These are phyloP conservation scores for Actinomortierella wolfii DNA, from an alignment of 371 early-diverging fungal species.

Conservation along the genomic window DNA sequence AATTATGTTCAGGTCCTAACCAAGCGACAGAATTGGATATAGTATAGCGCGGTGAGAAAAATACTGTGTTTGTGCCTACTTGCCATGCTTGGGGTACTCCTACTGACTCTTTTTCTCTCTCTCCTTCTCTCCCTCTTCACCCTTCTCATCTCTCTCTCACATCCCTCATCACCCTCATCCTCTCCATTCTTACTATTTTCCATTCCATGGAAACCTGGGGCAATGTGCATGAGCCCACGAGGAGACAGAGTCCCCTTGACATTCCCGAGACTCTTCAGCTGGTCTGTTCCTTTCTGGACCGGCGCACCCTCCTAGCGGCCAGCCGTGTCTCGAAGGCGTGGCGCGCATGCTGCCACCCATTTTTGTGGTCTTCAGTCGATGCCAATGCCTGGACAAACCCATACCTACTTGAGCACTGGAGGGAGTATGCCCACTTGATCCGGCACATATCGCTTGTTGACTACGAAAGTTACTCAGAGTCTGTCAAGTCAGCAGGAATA, in stretches of 20 bases:
- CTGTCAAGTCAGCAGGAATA: too few relatives aligned
- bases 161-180: background rate
- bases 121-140: background rate
- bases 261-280: constrained; percentile 25
- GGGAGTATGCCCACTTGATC: constrained; percentile 12
- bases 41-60: too few relatives aligned
- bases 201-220: background rate
- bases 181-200: background rate
- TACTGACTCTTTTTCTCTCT: constrained; percentile 21
- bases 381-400: constrained; percentile 27
- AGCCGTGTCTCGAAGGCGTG: constrained; percentile 25
- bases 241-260: background rate
- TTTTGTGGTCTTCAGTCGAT: constrained; percentile 24
- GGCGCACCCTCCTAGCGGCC: constrained; percentile 12
- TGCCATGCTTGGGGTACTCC: too few relatives aligned
- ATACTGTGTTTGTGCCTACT: too few relatives aligned
- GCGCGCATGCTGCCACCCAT: constrained; percentile 12
- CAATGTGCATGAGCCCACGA: background rate
- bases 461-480: too few relatives aligned
- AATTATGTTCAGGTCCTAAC: too few relatives aligned
- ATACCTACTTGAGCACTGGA: constrained; percentile 20
- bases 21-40: too few relatives aligned
- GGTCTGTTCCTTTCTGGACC: constrained; percentile 28
- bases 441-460: constrained; percentile 11
- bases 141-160: background rate